A percentile compares a stretch with the other conserved stretches of the same genome.
Evolutionary conservation across 331 rosid genomes (phyloP).

Genomic region (Dryas integrifolia): DNA sequence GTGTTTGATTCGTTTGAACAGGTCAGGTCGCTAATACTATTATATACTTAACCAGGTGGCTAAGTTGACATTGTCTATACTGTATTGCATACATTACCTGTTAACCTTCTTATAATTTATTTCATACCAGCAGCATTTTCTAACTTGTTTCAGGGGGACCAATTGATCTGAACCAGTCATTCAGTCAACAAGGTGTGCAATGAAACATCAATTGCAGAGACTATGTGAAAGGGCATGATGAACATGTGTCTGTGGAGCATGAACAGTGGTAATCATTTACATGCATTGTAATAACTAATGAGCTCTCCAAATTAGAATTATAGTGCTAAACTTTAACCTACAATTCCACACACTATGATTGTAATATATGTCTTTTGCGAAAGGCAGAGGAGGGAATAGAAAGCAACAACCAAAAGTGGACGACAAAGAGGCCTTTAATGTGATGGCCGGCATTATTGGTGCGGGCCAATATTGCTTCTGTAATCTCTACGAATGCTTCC

Average conservation of each 20-base stretch:
- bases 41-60: conserved; percentile 11
- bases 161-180: background rate
- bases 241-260: background rate
- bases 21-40: background rate
- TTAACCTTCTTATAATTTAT: background rate
- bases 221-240: background rate
- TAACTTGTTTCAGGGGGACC: background rate
- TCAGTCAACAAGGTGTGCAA: conserved; percentile 5
- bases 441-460: conserved; percentile 51
- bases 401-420: conserved; percentile 37
- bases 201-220: background rate
- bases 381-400: conserved; percentile 24
- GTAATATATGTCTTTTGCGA: conserved; percentile 8
- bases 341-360: background rate
- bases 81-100: background rate
- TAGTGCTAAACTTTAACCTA: conserved; percentile 4
- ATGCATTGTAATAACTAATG: background rate
- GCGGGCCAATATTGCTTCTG: conserved; percentile 34
- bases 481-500: conserved; percentile 31
- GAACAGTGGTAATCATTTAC: background rate
- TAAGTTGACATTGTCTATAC: conserved; percentile 4
- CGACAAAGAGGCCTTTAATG: conserved; percentile 36
- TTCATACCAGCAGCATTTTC: background rate
- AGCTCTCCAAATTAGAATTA: background rate
- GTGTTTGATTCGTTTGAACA: conserved; percentile 13